Percentiles rank a stretch among this genome's conserved stretches.
These are phyloP conservation scores for Carex scoparia DNA, from an alignment of 176 grass and related monocot genomes.

Conservation along the genomic window DNA sequence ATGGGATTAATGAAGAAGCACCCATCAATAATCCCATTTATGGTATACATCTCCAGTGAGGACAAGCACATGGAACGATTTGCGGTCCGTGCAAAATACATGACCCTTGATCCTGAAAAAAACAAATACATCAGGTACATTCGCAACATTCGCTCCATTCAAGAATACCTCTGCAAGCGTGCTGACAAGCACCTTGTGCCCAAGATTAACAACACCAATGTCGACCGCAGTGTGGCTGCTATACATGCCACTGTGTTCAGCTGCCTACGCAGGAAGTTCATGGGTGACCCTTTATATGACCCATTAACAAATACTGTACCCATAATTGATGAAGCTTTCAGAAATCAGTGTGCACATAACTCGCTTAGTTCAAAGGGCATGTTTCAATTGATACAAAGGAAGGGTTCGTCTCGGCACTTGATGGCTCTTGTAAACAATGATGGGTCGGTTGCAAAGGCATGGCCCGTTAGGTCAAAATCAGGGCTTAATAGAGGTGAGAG, in stretches of 20 bases:
- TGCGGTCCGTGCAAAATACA: slow-evolving; percentile 94
- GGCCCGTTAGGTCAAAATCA: slow-evolving; percentile 53
- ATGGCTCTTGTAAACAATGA: slow-evolving; percentile 87
- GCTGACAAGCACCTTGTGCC: slow-evolving; percentile 84
- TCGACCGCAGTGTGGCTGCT: slow-evolving; percentile 82
- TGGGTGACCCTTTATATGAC: slow-evolving; percentile 58
- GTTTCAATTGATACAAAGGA: slow-evolving; percentile 81
- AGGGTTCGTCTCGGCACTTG: slow-evolving; percentile 73
- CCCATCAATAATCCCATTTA: slow-evolving; percentile 88
- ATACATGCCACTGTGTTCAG: slow-evolving; percentile 88
- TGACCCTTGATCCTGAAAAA: slow-evolving; percentile 79
- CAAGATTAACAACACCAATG: slow-evolving; percentile 91
- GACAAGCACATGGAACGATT: slow-evolving; percentile 86
- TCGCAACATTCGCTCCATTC: slow-evolving; percentile 80
- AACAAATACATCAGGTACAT: slow-evolving; percentile 95
- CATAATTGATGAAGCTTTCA: slow-evolving; percentile 65
- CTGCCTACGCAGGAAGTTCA: slow-evolving; percentile 53
- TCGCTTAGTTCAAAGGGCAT: slow-evolving; percentile 85
- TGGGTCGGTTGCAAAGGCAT: slow-evolving; percentile 84
- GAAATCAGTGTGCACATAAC: slow-evolving; percentile 68
- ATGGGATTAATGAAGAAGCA: slow-evolving; percentile 97
- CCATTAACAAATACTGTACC: slow-evolving; percentile 57
- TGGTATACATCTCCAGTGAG: slow-evolving; percentile 88
- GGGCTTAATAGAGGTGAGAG: slow-evolving; percentile 38
- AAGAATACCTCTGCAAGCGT: slow-evolving; percentile 82